Evolutionary conservation across 1,139 yeast genomes (phyloP).

Genomic region (Zhuliangozyma parablackwelliae): DNA sequence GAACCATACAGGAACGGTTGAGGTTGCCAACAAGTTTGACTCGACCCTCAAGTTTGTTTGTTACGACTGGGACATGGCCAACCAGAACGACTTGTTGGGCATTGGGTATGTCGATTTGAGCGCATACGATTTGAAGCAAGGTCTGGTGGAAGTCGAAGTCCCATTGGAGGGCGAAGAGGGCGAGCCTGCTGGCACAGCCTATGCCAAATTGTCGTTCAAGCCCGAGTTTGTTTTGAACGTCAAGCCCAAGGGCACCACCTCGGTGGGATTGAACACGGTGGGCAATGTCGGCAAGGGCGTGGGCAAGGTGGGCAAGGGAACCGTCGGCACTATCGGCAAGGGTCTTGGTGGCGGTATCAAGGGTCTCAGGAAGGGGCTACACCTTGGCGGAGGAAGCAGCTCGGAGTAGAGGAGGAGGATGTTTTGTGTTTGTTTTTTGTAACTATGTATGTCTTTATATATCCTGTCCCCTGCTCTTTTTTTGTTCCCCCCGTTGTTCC

Average conservation of each 20-base stretch:
- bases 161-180: conserved; percentile 56
- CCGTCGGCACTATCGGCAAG: conserved; percentile 25
- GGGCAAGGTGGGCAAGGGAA: conserved; percentile 31
- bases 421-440: not conserved
- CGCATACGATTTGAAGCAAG: conserved; percentile 55
- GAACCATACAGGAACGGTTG: conserved; percentile 60
- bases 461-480: not conserved
- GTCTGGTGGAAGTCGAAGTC: conserved; percentile 46
- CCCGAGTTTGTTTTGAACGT: conserved; percentile 64
- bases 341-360: conserved; percentile 44
- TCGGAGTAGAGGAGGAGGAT: conserved; percentile 1
- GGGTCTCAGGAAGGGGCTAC: conserved; percentile 36
- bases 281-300: conserved; percentile 44
- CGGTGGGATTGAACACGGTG: conserved; percentile 33
- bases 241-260: conserved; percentile 33
- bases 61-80: conserved; percentile 92
- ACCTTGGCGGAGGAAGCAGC: conserved; percentile 15
- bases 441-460: not conserved
- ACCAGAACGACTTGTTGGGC: conserved; percentile 78
- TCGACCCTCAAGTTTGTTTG: conserved; percentile 56
- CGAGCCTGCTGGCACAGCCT: conserved; percentile 58
- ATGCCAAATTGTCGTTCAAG: conserved; percentile 56
- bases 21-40: conserved; percentile 57
- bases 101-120: conserved; percentile 55
- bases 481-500: not conserved